Base-by-base conservation (phyloP, 1,284 basidiomycete species). In the Leccinum insolens region DNA sequence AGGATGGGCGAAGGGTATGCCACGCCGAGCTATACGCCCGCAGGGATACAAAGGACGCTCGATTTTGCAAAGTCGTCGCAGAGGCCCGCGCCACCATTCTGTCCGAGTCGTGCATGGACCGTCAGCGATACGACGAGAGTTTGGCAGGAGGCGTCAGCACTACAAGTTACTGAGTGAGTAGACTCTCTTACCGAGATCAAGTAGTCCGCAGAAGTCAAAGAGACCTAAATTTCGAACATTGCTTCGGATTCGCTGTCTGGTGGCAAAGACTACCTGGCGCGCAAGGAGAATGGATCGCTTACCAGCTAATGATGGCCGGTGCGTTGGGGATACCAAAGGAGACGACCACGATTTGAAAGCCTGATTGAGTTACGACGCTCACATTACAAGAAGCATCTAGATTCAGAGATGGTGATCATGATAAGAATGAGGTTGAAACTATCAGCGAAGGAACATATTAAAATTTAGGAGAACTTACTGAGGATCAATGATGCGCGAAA, bases 31-130 rank as follows among this genome's bases (percentile, higher is more conserved):
- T 77, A 68, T 3, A 67, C 63, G 15, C 67, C 67, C 1, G 69
- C 76, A 15, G n/a, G 58, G 14, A 65, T 61, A 14, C 77, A 79
- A 17, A 71, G 66, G 59, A 61, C 65, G 2, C 4, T 8, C 15
- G 22, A 34, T 6, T 63, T 34, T 46, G 68, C 71, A 15, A 79
- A 77, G 57, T 79, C 74, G 17, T 61, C 58, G 66, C 78, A 77
- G 22, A 71, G 67, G 28, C 64, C 70, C 28, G n/a, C 7, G 15
- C 67, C 67, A 17, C 11, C 34, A 12, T 65, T 67, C 4, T 67
- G 37, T 39, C 37, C 37, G 37, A 39, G 70, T 9, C 61, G 67
- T 25, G 76, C 70, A 28, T 69, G 77, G 34, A 65, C 61, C 1
- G 77, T 75, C 55, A 79, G 49, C 7, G 61, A 58, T 17, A 59